Evolutionary conservation across 805 yeast species (phyloP).

Genomic region (Kazachstania kunashirensis): DNA sequence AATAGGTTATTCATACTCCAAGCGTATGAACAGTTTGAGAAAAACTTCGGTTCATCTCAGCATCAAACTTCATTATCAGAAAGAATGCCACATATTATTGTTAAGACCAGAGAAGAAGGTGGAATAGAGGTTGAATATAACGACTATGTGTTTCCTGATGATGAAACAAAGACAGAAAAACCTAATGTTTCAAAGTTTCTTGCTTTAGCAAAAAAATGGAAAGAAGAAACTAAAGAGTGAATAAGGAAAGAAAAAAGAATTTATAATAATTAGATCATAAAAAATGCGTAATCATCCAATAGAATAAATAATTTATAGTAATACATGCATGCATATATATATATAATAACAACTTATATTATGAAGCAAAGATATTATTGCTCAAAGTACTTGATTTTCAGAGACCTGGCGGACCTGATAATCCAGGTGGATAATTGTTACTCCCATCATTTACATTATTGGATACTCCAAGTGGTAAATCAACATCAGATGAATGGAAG

Average conservation of each 20-base stretch:
- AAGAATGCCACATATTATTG: conserved; percentile 47
- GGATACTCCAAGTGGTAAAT: conserved; percentile 8
- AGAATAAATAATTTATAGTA: too few relatives aligned
- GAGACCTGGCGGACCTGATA: conserved; percentile 1
- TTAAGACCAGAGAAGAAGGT: conserved; percentile 22
- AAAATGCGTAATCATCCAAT: too few relatives aligned
- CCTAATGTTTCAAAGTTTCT: conserved; percentile 29
- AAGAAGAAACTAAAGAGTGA: conserved; percentile 20
- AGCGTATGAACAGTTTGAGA: conserved; percentile 57
- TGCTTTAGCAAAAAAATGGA: conserved; percentile 44
- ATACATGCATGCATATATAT: too few relatives aligned
- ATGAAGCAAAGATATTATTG: too few relatives aligned
- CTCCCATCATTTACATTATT: conserved; percentile 2
- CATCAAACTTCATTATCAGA: conserved; percentile 30
- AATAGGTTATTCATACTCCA: conserved; percentile 47
- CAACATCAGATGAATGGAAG: neutral
- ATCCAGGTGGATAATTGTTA: conserved; percentile 19
- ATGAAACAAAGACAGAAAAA: conserved; percentile 22
- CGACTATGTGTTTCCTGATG: conserved; percentile 64
- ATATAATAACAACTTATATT: too few relatives aligned
- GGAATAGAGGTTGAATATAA: conserved; percentile 45
- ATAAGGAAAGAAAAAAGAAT: too few relatives aligned
- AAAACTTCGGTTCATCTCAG: conserved; percentile 43
- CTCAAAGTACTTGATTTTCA: too few relatives aligned
- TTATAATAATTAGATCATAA: neutral